Evolutionary conservation across 2,329 filamentous ascomycete species (phyloP), one percentile per base, ranked within the genome.

Genomic region (Hymenoscyphus occultus): DNA sequence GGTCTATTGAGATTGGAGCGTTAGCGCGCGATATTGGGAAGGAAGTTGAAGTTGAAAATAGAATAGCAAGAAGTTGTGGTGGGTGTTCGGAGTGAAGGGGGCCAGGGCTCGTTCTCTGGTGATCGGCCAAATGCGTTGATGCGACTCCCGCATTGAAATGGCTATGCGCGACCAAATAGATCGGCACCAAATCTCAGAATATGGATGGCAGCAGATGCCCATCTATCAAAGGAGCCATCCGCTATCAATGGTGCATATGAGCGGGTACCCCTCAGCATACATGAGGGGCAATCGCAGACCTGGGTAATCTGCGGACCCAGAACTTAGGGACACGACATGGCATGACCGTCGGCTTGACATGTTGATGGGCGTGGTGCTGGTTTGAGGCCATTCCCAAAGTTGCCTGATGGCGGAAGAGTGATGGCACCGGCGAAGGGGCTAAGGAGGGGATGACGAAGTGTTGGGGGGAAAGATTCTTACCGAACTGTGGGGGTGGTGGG

Each of bases 391-490:
- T 32, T 19, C 9, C 39, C 31, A 45, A 35, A 39, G 22, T 31
- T 59, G 54, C 10, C 31, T 10, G 40, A 57, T 64, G 63, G 62
- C 57, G 57, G 61, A 5, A 60, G 48, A 60, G 28, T 31, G 63
- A 51, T 31, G 32, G 39, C 59, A 62, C 40, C 42, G 45, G 58
- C 64, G 64, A 66, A 57, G 63, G 51, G 65, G 61, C 64, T 62
- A 16, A 39, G 64, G 61, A 60, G 57, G 63, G 40, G 58, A 73
- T 74, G 72, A 74, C 71, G 73, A 68, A 72, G 72, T 71, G 64
- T 35, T 22, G 22, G 64, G 68, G 70, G 66, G 59, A 56, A 59
- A 51, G 63, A 63, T 56, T 66, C 73, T 74, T 64, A 74, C 73
- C 72, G 67, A 65, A 63, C 31, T 64, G 61, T 66, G 63, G 66